Base-by-base conservation (phyloP, 345 rosid genomes). In the Camelina sativa region DNA sequence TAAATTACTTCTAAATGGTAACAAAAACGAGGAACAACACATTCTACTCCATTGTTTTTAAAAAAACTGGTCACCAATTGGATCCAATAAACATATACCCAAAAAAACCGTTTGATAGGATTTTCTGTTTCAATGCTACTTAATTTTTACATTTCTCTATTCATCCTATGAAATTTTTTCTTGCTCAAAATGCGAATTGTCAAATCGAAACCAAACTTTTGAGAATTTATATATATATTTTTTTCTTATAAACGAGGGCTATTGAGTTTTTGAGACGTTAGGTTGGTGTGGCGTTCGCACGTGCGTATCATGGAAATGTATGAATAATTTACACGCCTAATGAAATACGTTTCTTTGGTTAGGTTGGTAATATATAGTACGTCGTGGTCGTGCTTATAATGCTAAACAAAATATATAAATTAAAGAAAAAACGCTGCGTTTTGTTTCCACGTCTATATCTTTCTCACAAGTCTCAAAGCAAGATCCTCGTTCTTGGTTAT, bases 201-300 rank as follows among this genome's bases (percentile, higher is more conserved):
- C 30, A 28, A 28, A 28, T 28, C 30, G 30, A 28, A 28, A 28
- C 30, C 30, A 28, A 28, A 28, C 30, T 28, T 28, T 28, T 28
- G 30, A 28, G 30, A 28, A 4, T 28, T 28, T 28, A 4, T 25
- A 25, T 25, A 17, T 17, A 17, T 28, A 4, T 28, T 28, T 28
- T 28, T 15, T 30, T 28, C 0, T n/a, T 15, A 15, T 7, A 6
- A 44, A 32, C 16, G 28, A 32, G 7, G 35, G 69, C 11, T 40
- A 62, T 53, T 19, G 63, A 65, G 62, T 11, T 40, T 72, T 53
- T 19, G 46, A 73, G 77, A 74, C 51, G 15, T n/a, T 74, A 74
- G 50, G 71, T 74, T 74, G 77, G 77, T 74, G 50, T 65, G 65
- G 30, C 58, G 47, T 7, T 44, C 50, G 10, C 77, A 73, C 77